Base-by-base conservation (phyloP, 2,329 filamentous ascomycete species). In the Venturia nashicola region DNA sequence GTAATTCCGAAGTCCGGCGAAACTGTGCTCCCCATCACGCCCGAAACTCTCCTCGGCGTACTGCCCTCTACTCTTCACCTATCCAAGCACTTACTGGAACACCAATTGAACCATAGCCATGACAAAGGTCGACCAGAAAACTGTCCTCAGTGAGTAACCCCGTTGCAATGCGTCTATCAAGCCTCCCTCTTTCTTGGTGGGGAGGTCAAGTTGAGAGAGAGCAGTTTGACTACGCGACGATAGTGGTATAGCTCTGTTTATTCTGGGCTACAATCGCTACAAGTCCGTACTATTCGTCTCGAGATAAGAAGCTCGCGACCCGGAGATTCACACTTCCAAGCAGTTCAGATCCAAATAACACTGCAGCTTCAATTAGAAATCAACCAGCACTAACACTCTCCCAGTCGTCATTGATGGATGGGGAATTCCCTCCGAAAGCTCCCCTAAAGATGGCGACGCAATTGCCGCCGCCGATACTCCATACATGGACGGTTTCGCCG, bases 401-500 rank as follows among this genome's bases (percentile, higher is more conserved):
- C 81, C 73, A 91, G 89, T 99, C 84, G 94, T 97, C 79, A 99
- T 99, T 82, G 94, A 99, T 80, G 94, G 94, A 73, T 99, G 94
- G 94, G 94, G 94, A 74, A 85, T 97, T 72, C 85, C 92, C 71
- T 86, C 86, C 68, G 87, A 88, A 69, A 79, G 86, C 65, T 95
- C 91, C 65, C 89, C 89, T 71, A 89, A 90, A 72, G 77, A 96
- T 77, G 93, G 94, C 77, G 93, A 99, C 80, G 94, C 94, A 73
- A 97, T 99, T 76, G 87, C 92, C 70, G 90, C 90, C 68, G 94
- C 93, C 70, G 83, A 96, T 69, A 97, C 94, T 65, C 94, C 94
- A 59, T 85, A 88, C 75, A 99, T 99, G 94, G 93, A 97, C 77
- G 86, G 85, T 66, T 92, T 99, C 75, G 79, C 79, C 64, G 80